Conservation (phyloP, 257 asterid genomes). For the Solanum bukasovii region DNA sequence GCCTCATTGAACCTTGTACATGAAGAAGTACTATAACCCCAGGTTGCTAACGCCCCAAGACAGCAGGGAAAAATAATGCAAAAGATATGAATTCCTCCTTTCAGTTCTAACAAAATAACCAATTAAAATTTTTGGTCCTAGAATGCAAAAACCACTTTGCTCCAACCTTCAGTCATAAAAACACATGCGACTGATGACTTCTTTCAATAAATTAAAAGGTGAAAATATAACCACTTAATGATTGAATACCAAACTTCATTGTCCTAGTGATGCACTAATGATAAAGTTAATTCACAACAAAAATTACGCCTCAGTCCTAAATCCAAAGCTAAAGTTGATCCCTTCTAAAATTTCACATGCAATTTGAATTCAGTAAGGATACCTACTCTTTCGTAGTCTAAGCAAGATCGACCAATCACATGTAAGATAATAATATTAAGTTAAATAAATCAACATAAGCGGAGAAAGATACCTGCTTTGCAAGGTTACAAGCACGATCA, state of each 20-base stretch:
- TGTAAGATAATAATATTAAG: background rate
- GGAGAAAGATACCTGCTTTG: slow-evolving; percentile 3
- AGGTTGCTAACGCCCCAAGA: background rate
- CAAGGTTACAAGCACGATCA: slow-evolving; percentile 17
- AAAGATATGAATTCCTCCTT: background rate
- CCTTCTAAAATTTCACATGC: background rate
- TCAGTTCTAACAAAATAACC: background rate
- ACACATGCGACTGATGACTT: background rate
- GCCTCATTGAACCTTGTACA: background rate
- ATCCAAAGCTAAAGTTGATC: background rate
- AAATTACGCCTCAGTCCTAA: background rate
- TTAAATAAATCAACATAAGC: background rate
- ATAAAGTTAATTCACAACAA: background rate
- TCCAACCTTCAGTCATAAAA: background rate
- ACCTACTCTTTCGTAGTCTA: background rate
- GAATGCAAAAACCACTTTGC: background rate
- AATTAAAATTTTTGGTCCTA: background rate
- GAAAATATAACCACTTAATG: background rate
- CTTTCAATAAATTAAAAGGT: background rate
- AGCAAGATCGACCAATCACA: background rate
- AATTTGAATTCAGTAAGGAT: no score
- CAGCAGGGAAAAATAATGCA: background rate
- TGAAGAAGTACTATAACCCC: background rate
- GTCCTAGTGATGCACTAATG: background rate
- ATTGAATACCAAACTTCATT: background rate